phyloP scores from a whole-genome alignment of 2,329 filamentous ascomycete genomes.

The Trichophyton rubrum region DNA sequence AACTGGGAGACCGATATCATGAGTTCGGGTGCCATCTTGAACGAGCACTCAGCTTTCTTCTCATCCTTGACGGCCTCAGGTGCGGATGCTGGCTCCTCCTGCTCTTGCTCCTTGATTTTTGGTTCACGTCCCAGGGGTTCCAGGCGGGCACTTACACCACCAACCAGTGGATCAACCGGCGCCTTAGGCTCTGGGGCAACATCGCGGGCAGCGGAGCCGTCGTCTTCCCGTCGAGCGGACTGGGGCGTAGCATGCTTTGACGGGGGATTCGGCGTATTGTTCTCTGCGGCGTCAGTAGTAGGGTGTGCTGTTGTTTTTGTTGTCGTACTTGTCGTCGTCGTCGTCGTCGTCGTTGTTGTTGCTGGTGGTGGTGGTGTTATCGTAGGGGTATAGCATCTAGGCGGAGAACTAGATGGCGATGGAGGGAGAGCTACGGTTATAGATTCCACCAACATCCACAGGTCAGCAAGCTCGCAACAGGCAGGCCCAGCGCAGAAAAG shows the following conservation, averaged over 20 bases:
- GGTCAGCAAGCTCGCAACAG: background rate
- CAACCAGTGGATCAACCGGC: background rate
- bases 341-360: too few species aligned
- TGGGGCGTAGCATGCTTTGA: background rate
- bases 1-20: conserved; percentile 33
- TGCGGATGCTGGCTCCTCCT: background rate
- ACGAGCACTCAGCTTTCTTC: background rate
- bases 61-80: background rate
- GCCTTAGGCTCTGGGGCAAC: conserved; percentile 3
- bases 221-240: background rate
- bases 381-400: conserved; percentile 24
- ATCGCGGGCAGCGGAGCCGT: background rate
- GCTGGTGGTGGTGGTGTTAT: background rate
- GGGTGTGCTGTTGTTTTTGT: too few species aligned
- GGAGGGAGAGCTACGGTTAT: conserved; percentile 19
- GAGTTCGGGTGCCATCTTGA: background rate
- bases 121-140: background rate
- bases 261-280: conserved; percentile 9
- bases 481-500: background rate
- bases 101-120: background rate
- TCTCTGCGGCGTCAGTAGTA: conserved; percentile 17
- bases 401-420: conserved; percentile 21
- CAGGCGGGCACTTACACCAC: background rate
- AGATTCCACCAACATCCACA: too few species aligned
- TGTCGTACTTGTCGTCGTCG: too few species aligned